Percentiles rank a stretch among this genome's conserved stretches.
Conservation (phyloP, 78 protist genomes). For the Dictyostelium brefeldianum region DNA sequence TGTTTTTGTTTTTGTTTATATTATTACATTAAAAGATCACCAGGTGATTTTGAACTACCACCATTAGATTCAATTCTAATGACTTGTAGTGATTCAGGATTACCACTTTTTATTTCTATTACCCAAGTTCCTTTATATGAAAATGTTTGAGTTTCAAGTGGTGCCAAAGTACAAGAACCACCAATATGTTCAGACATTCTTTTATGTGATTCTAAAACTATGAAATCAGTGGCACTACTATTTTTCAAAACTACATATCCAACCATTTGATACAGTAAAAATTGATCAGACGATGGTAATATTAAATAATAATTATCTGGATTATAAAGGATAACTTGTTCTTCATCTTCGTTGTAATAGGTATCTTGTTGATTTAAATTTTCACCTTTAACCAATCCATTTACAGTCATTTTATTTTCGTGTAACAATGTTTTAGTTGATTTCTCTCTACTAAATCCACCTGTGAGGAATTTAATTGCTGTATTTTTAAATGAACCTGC, state of each 20-base stretch:
- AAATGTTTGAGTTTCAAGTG: slow-evolving; percentile 47
- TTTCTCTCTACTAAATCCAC: slow-evolving; percentile 49
- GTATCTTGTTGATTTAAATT: slow-evolving; percentile 46
- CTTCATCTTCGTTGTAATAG: slow-evolving; percentile 24
- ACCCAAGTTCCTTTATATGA: slow-evolving; percentile 61
- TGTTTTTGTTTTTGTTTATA: too few relatives aligned
- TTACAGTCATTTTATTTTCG: slow-evolving; percentile 5
- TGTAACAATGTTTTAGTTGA: not conserved
- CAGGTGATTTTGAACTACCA: slow-evolving; percentile 43
- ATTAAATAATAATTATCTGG: slow-evolving; percentile 26
- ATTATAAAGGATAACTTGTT: not conserved
- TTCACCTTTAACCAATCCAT: slow-evolving; percentile 46
- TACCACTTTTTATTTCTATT: slow-evolving; percentile 31
- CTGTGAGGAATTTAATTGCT: slow-evolving; percentile 65
- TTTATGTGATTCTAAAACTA: slow-evolving; percentile 38
- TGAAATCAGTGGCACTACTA: not conserved
- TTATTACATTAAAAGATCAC: slow-evolving; percentile 50
- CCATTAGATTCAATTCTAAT: slow-evolving; percentile 52
- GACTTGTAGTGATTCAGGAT: slow-evolving; percentile 9
- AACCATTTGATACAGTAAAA: slow-evolving; percentile 29
- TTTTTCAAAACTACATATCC: slow-evolving; percentile 59
- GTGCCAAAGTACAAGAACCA: slow-evolving; percentile 6
- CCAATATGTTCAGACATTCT: slow-evolving; percentile 66
- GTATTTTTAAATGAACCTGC: slow-evolving; percentile 52
- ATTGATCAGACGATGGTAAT: slow-evolving; percentile 65